phyloP scores from a whole-genome alignment of 129 eudicot species.

The Scalesia atractyloides region DNA sequence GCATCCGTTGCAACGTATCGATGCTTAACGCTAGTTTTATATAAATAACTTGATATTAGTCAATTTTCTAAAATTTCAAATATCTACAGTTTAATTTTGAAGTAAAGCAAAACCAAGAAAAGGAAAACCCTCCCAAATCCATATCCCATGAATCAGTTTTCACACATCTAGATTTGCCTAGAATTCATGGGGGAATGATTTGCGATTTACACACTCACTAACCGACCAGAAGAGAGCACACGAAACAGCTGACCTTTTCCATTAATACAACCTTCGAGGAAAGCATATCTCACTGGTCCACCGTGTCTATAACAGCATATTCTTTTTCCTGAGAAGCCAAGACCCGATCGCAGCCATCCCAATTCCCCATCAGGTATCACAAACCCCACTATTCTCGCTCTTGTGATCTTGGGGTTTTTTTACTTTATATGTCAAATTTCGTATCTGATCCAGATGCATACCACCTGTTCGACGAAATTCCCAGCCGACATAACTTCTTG shows the following conservation, averaged over 20 bases:
- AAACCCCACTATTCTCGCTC: slow-evolving; percentile 9
- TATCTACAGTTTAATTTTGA: too few species aligned
- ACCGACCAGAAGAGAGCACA: slow-evolving; percentile 8
- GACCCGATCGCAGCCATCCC: slow-evolving; percentile 24
- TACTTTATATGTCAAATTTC: slow-evolving; percentile 7
- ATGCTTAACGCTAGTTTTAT: too few species aligned
- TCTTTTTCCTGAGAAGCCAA: slow-evolving; percentile 22
- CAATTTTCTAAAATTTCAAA: too few species aligned
- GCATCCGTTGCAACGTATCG: too few species aligned
- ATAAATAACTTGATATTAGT: too few species aligned
- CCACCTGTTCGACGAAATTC: slow-evolving; percentile 38
- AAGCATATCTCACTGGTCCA: slow-evolving; percentile 31
- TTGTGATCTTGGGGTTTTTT: slow-evolving; percentile 21
- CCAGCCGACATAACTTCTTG: slow-evolving; percentile 8
- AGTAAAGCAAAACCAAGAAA: too few species aligned
- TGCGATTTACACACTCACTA: slow-evolving; percentile 22
- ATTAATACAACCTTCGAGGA: slow-evolving; percentile 21
- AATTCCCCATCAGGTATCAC: slow-evolving; percentile 15
- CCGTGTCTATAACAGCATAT: slow-evolving; percentile 26
- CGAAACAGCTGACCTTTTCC: slow-evolving; percentile 25
- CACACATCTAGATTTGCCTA: slow-evolving; percentile 9
- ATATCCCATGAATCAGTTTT: too few species aligned
- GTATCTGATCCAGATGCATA: slow-evolving; percentile 20
- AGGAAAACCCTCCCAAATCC: too few species aligned
- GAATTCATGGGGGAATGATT: not conserved